phyloP scores from a whole-genome alignment of 768 basidiomycete genomes.

The Suillus americanus region DNA sequence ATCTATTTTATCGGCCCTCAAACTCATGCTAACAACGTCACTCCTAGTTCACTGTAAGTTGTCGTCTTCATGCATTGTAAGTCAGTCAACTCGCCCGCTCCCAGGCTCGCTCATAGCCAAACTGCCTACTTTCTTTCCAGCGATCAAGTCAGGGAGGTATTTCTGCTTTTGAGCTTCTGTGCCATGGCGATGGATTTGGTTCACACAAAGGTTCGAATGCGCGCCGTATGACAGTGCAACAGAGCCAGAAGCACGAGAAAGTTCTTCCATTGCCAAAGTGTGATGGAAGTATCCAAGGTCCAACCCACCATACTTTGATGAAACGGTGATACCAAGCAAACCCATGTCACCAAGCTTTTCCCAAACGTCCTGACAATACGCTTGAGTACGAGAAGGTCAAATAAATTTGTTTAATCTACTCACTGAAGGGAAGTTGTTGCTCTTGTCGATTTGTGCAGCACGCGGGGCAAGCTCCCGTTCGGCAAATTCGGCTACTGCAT shows the following conservation, averaged over 20 bases:
- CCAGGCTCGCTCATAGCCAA: constrained; percentile 95
- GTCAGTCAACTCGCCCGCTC: constrained; percentile 48
- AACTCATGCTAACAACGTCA: constrained; percentile 93
- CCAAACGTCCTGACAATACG: constrained; percentile 68
- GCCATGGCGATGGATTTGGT: constrained; percentile 84
- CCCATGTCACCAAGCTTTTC: constrained; percentile 92
- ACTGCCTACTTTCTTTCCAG: constrained; percentile 82
- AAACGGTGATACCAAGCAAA: constrained; percentile 83
- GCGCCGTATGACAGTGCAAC: constrained; percentile 92
- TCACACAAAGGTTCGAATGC: constrained; percentile 87
- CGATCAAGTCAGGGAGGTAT: constrained; percentile 79
- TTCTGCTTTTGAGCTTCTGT: constrained; percentile 77
- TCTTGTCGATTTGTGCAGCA: constrained; percentile 78
- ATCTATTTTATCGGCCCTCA: constrained; percentile 74
- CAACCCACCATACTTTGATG: constrained; percentile 79
- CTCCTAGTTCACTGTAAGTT: constrained; percentile 38
- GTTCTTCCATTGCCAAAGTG: constrained; percentile 91
- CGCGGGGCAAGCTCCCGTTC: constrained; percentile 81
- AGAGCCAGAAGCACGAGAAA: constrained; percentile 88
- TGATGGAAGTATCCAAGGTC: constrained; percentile 84
- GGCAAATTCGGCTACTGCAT: constrained; percentile 77
- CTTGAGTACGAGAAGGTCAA: constrained; percentile 9
- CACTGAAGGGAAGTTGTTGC: constrained; percentile 79
- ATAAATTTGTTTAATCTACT: constrained; percentile 17
- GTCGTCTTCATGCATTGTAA: background rate